Conservation (phyloP, 2,329 filamentous ascomycete species). For the Aspergillus felis region DNA sequence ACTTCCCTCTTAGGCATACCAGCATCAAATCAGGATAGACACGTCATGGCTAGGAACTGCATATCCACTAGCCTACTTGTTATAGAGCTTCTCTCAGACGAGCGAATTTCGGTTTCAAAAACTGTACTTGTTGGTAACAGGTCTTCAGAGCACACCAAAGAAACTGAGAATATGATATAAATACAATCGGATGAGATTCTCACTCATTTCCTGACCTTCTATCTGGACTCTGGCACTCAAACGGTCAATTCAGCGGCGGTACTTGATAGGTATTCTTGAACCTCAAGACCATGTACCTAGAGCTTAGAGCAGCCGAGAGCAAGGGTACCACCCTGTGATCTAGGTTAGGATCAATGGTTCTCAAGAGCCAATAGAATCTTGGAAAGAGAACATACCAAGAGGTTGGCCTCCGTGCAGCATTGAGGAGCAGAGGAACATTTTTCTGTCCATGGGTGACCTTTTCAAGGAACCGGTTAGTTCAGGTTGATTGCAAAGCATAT, state of each 20-base stretch:
- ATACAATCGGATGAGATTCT: too few species aligned
- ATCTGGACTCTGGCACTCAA: too few species aligned
- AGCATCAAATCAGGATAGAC: neutral
- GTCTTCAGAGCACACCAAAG: too few species aligned
- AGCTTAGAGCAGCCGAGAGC: slow-evolving; percentile 21
- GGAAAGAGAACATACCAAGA: slow-evolving; percentile 20
- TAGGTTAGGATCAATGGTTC: neutral
- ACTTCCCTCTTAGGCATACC: neutral
- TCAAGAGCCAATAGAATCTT: neutral
- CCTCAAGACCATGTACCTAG: neutral
- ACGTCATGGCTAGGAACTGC: too few species aligned
- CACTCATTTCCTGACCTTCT: too few species aligned
- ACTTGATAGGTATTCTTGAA: neutral
- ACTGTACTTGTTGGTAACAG: too few species aligned
- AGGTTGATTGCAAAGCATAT: neutral
- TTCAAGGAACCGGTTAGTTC: slow-evolving; percentile 1
- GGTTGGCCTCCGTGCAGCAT: slow-evolving; percentile 29
- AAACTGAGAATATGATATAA: too few species aligned
- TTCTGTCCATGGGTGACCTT: slow-evolving; percentile 22
- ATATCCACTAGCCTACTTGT: too few species aligned
- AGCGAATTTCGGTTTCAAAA: too few species aligned
- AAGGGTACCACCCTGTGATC: slow-evolving; percentile 19
- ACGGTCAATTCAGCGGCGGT: neutral
- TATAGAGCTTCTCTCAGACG: too few species aligned
- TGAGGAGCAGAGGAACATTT: slow-evolving; percentile 20